A percentile compares a stretch with the other conserved stretches of the same genome.
Conservation (phyloP, 305 asterid species). For the Fraxinus floribunda region DNA sequence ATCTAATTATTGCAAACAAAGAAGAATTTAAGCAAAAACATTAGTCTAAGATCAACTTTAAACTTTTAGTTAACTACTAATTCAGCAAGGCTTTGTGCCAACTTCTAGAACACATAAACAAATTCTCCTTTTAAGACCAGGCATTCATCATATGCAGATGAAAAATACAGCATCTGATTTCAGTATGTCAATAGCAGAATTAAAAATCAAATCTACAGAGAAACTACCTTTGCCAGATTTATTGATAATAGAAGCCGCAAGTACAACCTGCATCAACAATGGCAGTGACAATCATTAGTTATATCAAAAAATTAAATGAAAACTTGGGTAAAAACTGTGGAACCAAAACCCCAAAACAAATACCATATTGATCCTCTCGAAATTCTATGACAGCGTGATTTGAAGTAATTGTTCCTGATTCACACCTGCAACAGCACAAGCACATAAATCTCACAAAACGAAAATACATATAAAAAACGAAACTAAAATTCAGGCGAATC, state of each 20-base stretch:
- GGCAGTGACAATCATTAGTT: background rate
- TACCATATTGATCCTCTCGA: constrained; percentile 40
- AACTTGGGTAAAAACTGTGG: background rate
- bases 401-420: background rate
- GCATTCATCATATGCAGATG: background rate
- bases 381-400: constrained; percentile 12
- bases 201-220: background rate
- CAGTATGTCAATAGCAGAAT: background rate
- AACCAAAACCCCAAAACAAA: background rate
- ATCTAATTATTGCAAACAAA: background rate
- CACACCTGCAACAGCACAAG: constrained; percentile 18
- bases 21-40: background rate
- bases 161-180: background rate
- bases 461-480: background rate
- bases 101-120: background rate
- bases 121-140: background rate
- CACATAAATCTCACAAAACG: background rate
- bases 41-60: background rate
- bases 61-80: background rate
- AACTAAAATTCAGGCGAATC: background rate
- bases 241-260: constrained; percentile 62
- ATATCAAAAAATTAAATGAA: background rate
- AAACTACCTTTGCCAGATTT: constrained; percentile 71
- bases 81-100: background rate
- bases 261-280: constrained; percentile 55